Evolutionary conservation across 2,329 filamentous ascomycete genomes (phyloP), one percentile per base, ranked within the genome.

Genomic region (Myriosclerotinia scirpicola): DNA sequence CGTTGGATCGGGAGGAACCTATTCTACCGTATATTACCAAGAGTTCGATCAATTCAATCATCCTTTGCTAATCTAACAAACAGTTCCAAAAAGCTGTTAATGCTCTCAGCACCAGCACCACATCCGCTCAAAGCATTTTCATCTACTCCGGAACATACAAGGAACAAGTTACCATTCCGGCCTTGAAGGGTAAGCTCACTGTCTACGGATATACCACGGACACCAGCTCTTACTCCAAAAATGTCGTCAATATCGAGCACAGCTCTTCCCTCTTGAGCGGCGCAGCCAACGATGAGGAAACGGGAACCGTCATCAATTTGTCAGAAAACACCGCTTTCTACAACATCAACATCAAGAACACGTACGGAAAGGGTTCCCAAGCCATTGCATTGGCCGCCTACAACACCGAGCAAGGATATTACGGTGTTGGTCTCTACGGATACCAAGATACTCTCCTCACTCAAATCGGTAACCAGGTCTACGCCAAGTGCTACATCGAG

Each of bases 281-380:
- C 20, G 70, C 75, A 36, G 80, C 74, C 56, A 78, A 83, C 64
- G 83, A 85, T 64, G 69, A 75, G 62, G 82, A 69, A 6, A 74
- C 73, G 2, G 73, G 71, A 26, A 76, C 73, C 6, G 70, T 76
- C 64, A 73, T 74, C 44, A 75, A 76, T 65, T 53, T 67, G 26
- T 71, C 82, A 5, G 81, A 77, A 5, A 84, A 83, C 80, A 82
- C 72, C 63, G 82, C 81, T 69, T 79, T 87, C 58, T 87, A 87
- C 79, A 87, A 87, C 73, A 79, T 87, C 78, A 86, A 87, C 73
- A 77, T 86, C 4, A 80, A 79, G 60, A 85, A 85, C 67, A 77
- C 80, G n/a, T 77, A 80, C 63, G 83, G 83, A 9, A 63, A 78
- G 50, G 81, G 82, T 30, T 79, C 78, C 5, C 83, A 85, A 70